Percentiles rank a stretch among this genome's conserved stretches.
Conservation (phyloP, 495 filamentous ascomycete genomes). For the Penicillium tannophilum region DNA sequence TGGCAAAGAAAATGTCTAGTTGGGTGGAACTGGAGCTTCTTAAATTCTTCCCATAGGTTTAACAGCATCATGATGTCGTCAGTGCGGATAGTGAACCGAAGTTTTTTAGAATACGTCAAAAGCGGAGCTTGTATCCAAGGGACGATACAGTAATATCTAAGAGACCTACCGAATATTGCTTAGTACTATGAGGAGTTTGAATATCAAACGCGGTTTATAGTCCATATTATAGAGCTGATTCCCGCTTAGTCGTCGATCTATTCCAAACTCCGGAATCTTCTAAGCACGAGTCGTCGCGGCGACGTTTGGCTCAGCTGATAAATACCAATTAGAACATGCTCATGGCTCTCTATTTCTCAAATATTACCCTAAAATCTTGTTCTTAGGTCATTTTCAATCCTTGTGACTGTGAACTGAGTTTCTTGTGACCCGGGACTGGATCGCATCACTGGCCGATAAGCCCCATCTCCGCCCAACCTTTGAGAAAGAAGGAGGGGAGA, state of each 20-base stretch:
- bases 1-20: too few species aligned
- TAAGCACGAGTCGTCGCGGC: too few species aligned
- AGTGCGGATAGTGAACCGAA: constrained; percentile 19
- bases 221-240: too few species aligned
- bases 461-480: constrained; percentile 3
- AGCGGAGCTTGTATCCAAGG: background rate
- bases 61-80: constrained; percentile 31
- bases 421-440: constrained; percentile 8
- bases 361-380: background rate
- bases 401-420: constrained; percentile 7
- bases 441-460: constrained; percentile 11
- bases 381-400: background rate
- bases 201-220: background rate
- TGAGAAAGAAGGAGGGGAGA: constrained; percentile 5
- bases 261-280: too few species aligned
- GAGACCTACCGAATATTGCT: background rate
- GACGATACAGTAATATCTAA: background rate
- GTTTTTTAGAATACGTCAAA: background rate
- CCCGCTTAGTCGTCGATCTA: too few species aligned
- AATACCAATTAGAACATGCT: too few species aligned
- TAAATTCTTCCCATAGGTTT: constrained; percentile 14
- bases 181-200: background rate
- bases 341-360: background rate
- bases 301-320: too few species aligned
- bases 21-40: background rate